Percentiles rank a stretch among this genome's conserved stretches.
phyloP scores from a whole-genome alignment of 164 flowering plant species.

The Piper longum region DNA sequence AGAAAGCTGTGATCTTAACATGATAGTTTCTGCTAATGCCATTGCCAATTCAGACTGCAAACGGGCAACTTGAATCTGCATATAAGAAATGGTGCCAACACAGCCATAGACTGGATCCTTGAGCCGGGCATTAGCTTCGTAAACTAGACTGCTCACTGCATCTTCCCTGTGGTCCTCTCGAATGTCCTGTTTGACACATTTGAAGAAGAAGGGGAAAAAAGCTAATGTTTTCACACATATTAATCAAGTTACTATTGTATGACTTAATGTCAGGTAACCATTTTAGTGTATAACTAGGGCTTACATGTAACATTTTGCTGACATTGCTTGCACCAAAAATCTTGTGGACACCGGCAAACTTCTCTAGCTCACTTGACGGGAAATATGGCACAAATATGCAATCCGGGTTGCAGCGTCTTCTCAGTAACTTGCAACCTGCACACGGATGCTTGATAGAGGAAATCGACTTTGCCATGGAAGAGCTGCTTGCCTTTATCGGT shows the following conservation, averaged over 20 bases:
- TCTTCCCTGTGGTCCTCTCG: slow-evolving; percentile 41
- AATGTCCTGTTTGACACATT: slow-evolving; percentile 25
- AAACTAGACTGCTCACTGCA: slow-evolving; percentile 51
- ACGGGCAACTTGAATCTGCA: slow-evolving; percentile 51
- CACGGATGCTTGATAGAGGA: background rate
- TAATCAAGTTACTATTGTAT: too few species aligned
- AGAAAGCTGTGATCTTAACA: background rate
- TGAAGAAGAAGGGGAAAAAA: too few species aligned
- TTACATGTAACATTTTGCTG: slow-evolving; percentile 79
- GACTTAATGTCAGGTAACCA: too few species aligned
- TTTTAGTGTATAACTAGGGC: background rate
- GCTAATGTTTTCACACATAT: too few species aligned
- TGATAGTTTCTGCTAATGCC: slow-evolving; percentile 59
- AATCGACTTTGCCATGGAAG: background rate
- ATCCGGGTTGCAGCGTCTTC: slow-evolving; percentile 3
- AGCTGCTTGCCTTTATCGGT: background rate
- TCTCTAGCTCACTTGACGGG: slow-evolving; percentile 43
- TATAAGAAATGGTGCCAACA: slow-evolving; percentile 59
- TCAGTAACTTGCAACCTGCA: slow-evolving; percentile 1
- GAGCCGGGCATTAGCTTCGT: slow-evolving; percentile 43
- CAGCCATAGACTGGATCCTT: slow-evolving; percentile 65
- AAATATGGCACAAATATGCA: slow-evolving; percentile 12
- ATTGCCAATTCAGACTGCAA: slow-evolving; percentile 61
- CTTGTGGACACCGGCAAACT: slow-evolving; percentile 71
- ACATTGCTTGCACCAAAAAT: slow-evolving; percentile 83